Percentiles rank a stretch among this genome's conserved stretches.
Conservation (phyloP, 768 basidiomycete species). For the Porpolomopsis calyptriformis region DNA sequence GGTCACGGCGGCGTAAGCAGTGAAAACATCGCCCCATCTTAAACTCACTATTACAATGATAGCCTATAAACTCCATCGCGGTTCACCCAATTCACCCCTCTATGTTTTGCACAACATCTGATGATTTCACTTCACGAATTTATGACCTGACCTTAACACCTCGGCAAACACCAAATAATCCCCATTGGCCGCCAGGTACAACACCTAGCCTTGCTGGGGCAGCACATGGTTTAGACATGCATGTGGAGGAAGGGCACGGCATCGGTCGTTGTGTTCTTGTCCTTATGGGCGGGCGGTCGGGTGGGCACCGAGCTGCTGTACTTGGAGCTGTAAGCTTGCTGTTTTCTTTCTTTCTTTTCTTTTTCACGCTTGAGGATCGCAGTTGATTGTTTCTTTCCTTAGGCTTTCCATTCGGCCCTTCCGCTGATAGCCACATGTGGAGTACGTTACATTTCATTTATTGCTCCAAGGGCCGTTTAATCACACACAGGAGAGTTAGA, state of each 20-base stretch:
- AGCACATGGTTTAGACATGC: constrained; percentile 55
- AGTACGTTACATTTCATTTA: constrained; percentile 29
- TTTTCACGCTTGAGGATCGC: background rate
- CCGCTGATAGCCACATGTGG: constrained; percentile 72
- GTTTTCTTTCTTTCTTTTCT: constrained; percentile 5
- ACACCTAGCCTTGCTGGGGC: constrained; percentile 49
- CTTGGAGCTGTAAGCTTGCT: constrained; percentile 42
- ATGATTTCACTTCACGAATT: constrained; percentile 59
- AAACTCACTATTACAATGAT: too few relatives aligned
- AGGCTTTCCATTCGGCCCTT: constrained; percentile 59
- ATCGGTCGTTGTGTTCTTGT: constrained; percentile 54
- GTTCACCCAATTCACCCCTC: constrained; percentile 52
- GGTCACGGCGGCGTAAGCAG: constrained; percentile 69
- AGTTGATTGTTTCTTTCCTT: background rate
- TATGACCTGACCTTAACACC: constrained; percentile 45
- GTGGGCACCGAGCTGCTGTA: constrained; percentile 64
- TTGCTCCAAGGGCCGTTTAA: constrained; percentile 1
- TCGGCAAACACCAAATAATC: constrained; percentile 34
- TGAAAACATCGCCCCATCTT: too few relatives aligned
- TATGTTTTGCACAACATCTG: constrained; percentile 59
- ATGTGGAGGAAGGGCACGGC: constrained; percentile 52
- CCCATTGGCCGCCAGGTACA: constrained; percentile 44
- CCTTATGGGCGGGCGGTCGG: constrained; percentile 59
- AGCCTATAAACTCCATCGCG: constrained; percentile 58
- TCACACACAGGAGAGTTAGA: constrained; percentile 42